Base-by-base conservation (phyloP, 225 moss, liverwort and hornwort species). In the Anthoceros angustus region DNA sequence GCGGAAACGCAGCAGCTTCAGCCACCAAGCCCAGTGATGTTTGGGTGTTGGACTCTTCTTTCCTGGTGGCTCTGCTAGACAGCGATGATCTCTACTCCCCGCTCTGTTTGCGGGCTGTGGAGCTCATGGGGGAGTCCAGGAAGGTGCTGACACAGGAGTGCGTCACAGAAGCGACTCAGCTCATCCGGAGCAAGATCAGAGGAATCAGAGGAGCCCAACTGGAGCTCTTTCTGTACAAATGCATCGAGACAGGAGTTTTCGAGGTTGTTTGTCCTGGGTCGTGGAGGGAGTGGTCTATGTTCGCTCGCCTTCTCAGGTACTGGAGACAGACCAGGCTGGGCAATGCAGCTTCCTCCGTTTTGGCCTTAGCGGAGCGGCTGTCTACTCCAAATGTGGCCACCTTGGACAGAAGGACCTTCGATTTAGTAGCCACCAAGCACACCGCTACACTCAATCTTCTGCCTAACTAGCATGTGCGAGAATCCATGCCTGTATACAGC, bases 221-320 rank as follows among this genome's bases (percentile, higher is more conserved):
- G 55, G 55, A 55, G 55, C 55, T 55, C 16, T 55, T 55, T 23
- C 55, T 55, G 55, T 55, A 55, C 55, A 55, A 12, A 20, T 55
- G 55, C 55, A 20, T 55, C 55, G 55, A 55, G 55, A 23, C 12
- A 6, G 55, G 55, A 18, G 14, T 55, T 8, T 55, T 55, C 55
- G 55, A 18, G 55, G 55, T 32, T 32, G 32, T 32, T 32, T 32
- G 32, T 32, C 32, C 32, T 32, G 32, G 32, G 32, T 32, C 32
- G 32, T 32, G 32, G 32, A 32, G 32, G 32, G 32, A 32, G 32
- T 32, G 32, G 32, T 32, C 32, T 32, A 1, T 4, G 32, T 32
- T 32, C 32, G 32, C 32, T 32, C 32, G 32, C 32, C 32, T 32
- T 32, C 32, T 32, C 32, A 32, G 32, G 32, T 32, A 1, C 32